These are phyloP conservation scores for Trypanosoma mega DNA, from an alignment of 208 protist species.

Conservation along the genomic window DNA sequence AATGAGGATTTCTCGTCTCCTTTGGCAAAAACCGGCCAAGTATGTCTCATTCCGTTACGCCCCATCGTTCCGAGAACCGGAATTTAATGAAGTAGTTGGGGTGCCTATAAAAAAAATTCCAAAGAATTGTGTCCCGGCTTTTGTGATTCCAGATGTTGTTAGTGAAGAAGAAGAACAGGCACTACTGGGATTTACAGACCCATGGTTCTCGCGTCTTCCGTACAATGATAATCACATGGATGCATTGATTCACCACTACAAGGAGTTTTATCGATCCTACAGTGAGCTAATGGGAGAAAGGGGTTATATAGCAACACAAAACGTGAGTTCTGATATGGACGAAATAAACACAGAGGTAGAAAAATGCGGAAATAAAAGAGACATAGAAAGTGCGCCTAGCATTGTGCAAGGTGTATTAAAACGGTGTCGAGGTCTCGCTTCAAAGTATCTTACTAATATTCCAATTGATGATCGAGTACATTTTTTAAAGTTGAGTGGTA, in stretches of 20 bases:
- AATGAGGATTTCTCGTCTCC: constrained; percentile 2
- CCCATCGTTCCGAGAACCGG: constrained; percentile 69
- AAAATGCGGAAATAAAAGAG: constrained; percentile 4
- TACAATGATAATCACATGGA: constrained; percentile 78
- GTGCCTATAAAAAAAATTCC: constrained; percentile 64
- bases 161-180: constrained; percentile 60
- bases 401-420: constrained; percentile 43
- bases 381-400: constrained; percentile 7
- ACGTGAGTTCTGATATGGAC: too few species aligned
- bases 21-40: constrained; percentile 12
- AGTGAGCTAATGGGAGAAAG: constrained; percentile 35
- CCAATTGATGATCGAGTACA: constrained; percentile 85
- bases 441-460: constrained; percentile 54
- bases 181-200: constrained; percentile 49
- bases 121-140: constrained; percentile 64
- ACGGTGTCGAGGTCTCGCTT: constrained; percentile 39
- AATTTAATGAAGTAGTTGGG: constrained; percentile 60
- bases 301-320: too few species aligned
- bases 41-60: constrained; percentile 72
- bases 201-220: constrained; percentile 74
- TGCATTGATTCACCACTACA: constrained; percentile 85
- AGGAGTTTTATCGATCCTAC: constrained; percentile 86
- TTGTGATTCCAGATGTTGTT: constrained; percentile 75
- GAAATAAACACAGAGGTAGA: too few species aligned
- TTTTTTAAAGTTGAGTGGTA: constrained; percentile 70